Conservation (phyloP, 345 rosid species). For the Sisymbrium altissimum region DNA sequence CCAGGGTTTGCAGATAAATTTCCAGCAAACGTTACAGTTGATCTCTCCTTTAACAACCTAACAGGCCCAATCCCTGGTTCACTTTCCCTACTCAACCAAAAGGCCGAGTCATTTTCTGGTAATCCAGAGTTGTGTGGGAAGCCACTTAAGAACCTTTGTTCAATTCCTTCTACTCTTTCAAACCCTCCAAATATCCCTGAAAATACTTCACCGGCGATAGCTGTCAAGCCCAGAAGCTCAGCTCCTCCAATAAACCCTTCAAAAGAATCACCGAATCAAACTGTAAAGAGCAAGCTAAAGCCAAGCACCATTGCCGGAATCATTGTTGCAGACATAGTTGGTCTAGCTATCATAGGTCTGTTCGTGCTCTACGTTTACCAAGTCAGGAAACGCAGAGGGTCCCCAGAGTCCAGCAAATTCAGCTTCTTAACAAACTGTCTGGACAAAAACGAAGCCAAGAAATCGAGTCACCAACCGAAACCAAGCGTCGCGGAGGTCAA, state of each 20-base stretch:
- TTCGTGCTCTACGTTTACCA: slow-evolving; percentile 65
- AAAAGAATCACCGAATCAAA: slow-evolving; percentile 6
- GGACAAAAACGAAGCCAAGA: slow-evolving; percentile 19
- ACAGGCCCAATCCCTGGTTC: slow-evolving; percentile 77
- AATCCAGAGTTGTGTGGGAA: slow-evolving; percentile 74
- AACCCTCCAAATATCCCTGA: slow-evolving; percentile 62
- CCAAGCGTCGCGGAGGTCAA: slow-evolving; percentile 23
- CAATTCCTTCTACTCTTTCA: slow-evolving; percentile 73
- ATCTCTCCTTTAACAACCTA: slow-evolving; percentile 81
- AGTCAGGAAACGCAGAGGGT: slow-evolving; percentile 46
- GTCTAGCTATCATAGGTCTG: slow-evolving; percentile 54
- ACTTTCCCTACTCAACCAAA: slow-evolving; percentile 54
- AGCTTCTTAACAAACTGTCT: slow-evolving; percentile 30
- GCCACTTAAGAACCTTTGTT: slow-evolving; percentile 72
- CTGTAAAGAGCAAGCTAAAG: slow-evolving; percentile 48
- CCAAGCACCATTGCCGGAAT: slow-evolving; percentile 69
- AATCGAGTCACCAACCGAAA: slow-evolving; percentile 16
- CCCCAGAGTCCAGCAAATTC: slow-evolving; percentile 15
- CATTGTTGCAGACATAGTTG: slow-evolving; percentile 59
- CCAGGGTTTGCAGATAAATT: slow-evolving; percentile 52
- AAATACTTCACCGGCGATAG: slow-evolving; percentile 74
- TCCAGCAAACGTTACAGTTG: slow-evolving; percentile 56
- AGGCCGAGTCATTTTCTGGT: slow-evolving; percentile 51
- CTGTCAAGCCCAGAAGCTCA: slow-evolving; percentile 71
- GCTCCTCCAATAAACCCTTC: slow-evolving; percentile 39